phyloP scores from a whole-genome alignment of 2,329 filamentous ascomycete genomes.

The Trichoderma gracile region DNA sequence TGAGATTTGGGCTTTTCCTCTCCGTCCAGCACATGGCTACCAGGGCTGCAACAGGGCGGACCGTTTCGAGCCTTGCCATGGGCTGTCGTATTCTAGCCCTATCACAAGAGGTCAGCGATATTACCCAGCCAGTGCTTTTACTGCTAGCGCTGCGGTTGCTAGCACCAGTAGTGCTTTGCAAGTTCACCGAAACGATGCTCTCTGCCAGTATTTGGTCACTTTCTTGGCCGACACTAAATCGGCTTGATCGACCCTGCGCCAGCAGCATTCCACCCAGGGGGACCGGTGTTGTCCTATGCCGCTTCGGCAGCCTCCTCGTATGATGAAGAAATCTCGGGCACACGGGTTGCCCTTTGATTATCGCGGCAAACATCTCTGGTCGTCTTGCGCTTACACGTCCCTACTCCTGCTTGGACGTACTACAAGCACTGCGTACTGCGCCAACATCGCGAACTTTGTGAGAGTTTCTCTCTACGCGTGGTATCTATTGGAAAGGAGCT shows the following conservation, averaged over 20 bases:
- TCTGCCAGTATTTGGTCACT: not conserved
- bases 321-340: conserved; percentile 9
- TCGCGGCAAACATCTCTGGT: not conserved
- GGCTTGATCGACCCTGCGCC: conserved; percentile 10
- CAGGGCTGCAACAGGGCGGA: conserved; percentile 7
- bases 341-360: conserved; percentile 1
- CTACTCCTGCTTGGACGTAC: not conserved
- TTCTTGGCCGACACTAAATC: not conserved
- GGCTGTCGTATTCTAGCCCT: conserved; percentile 18
- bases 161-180: not conserved
- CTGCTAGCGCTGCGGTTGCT: not conserved
- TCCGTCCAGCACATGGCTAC: conserved; percentile 2
- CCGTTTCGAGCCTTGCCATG: not conserved
- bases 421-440: not conserved
- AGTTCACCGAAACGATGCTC: conserved; percentile 5
- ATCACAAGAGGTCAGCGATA: not conserved
- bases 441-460: too few species aligned
- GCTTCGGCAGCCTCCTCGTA: conserved; percentile 14
- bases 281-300: not conserved
- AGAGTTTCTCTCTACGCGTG: not conserved
- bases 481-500: not conserved
- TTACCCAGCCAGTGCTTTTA: not conserved
- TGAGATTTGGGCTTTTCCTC: not conserved
- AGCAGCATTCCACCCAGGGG: conserved; percentile 9
- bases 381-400: not conserved